Conservation (phyloP, 345 rosid genomes). For the Populus pruinosa region DNA sequence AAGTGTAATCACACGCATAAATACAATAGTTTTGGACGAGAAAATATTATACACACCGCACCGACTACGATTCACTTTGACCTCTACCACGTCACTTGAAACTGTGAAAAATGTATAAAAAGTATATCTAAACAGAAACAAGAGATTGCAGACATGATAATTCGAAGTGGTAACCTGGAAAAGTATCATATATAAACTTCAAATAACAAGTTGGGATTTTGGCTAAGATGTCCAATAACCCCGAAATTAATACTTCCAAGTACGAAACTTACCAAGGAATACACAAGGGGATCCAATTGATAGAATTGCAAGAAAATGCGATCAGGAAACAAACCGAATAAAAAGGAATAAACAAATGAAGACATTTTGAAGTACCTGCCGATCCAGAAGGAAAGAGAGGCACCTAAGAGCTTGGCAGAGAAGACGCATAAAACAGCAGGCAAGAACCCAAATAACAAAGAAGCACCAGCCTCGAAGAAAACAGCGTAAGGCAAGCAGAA, state of each 20-base stretch:
- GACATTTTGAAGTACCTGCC: conserved; percentile 53
- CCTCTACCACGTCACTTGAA: neutral
- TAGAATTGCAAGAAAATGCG: neutral
- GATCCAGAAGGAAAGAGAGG: conserved; percentile 86
- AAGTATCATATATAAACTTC: no score
- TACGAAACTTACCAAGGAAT: neutral
- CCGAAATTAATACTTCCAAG: neutral
- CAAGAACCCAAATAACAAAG: conserved; percentile 77
- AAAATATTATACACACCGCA: no score
- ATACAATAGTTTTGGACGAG: neutral
- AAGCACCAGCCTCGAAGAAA: conserved; percentile 88
- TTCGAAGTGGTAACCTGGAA: neutral
- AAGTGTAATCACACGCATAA: neutral
- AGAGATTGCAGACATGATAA: neutral
- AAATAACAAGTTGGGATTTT: neutral
- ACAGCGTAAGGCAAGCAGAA: conserved; percentile 84
- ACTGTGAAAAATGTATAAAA: neutral
- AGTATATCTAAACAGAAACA: neutral
- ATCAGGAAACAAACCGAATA: neutral
- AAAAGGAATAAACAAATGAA: neutral
- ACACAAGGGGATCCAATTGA: neutral
- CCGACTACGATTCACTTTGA: neutral
- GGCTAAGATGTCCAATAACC: neutral
- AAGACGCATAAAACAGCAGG: conserved; percentile 78
- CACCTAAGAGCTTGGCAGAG: conserved; percentile 75